Conservation (phyloP, 768 basidiomycete species). For the Clitopilus hobsonii region DNA sequence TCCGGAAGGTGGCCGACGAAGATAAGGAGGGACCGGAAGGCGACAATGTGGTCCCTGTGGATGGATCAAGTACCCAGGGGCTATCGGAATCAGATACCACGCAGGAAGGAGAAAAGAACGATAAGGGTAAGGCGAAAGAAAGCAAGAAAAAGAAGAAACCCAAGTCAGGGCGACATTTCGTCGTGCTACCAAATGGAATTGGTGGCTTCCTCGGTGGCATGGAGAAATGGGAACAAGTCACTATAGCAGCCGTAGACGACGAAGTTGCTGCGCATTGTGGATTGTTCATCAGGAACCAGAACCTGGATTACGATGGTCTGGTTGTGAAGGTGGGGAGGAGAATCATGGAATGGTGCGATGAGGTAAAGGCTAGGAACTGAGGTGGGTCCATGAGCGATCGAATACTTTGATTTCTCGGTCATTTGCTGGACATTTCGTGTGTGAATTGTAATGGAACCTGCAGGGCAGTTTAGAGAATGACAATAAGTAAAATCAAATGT, state of each 20-base stretch:
- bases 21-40: constrained; percentile 10
- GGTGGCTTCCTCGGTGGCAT: constrained; percentile 34
- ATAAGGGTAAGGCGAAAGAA: constrained; percentile 13
- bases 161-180: constrained; percentile 39
- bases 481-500: no score
- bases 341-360: constrained; percentile 39
- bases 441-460: no score
- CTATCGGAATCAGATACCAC: no score
- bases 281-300: constrained; percentile 44
- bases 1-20: constrained; percentile 5
- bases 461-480: no score
- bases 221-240: constrained; percentile 46
- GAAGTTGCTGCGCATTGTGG: constrained; percentile 57
- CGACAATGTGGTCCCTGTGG: no score
- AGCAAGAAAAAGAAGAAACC: constrained; percentile 14
- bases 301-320: constrained; percentile 46
- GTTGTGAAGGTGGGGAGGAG: constrained; percentile 38
- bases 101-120: constrained; percentile 7
- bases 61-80: no score
- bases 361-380: constrained; percentile 4
- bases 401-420: no score
- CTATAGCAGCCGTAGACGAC: constrained; percentile 45
- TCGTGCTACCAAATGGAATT: constrained; percentile 45
- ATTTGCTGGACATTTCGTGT: no score
- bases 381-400: no score